These are phyloP conservation scores for Diospyros lotus DNA, from an alignment of 148 eudicot genomes.

Conservation along the genomic window DNA sequence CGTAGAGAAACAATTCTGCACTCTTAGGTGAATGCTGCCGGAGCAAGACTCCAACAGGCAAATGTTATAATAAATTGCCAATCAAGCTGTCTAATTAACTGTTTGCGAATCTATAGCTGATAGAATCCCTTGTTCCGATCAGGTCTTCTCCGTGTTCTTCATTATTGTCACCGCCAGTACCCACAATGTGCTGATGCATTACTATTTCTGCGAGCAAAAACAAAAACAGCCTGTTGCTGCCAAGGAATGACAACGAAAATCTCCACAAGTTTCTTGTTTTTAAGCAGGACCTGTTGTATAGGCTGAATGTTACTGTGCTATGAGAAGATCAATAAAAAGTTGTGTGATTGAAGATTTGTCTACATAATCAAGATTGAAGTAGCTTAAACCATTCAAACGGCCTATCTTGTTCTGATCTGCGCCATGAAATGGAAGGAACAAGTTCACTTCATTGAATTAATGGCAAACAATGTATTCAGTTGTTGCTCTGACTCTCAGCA, in stretches of 20 bases:
- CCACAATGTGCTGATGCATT: neutral
- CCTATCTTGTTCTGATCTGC: neutral
- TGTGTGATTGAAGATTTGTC: too few relatives aligned
- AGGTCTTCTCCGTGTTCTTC: neutral
- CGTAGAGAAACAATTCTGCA: neutral
- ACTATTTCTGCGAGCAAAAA: constrained; percentile 37
- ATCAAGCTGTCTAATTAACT: neutral
- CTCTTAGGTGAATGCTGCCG: neutral
- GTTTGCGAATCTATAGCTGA: neutral
- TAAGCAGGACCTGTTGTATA: too few relatives aligned
- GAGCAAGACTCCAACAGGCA: neutral
- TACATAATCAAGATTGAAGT: too few relatives aligned
- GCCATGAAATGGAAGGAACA: neutral
- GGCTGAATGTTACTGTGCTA: too few relatives aligned
- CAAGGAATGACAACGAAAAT: constrained; percentile 48
- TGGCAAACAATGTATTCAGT: too few relatives aligned
- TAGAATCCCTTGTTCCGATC: neutral
- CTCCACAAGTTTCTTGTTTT: neutral
- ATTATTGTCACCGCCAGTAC: neutral
- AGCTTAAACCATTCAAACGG: too few relatives aligned
- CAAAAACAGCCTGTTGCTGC: constrained; percentile 40
- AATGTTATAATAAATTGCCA: too few relatives aligned
- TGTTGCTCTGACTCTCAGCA: constrained; percentile 5
- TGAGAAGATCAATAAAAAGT: too few relatives aligned
- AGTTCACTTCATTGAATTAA: too few relatives aligned